phyloP scores from a whole-genome alignment of 2,329 filamentous ascomycete genomes.

The Aspergillus felis region DNA sequence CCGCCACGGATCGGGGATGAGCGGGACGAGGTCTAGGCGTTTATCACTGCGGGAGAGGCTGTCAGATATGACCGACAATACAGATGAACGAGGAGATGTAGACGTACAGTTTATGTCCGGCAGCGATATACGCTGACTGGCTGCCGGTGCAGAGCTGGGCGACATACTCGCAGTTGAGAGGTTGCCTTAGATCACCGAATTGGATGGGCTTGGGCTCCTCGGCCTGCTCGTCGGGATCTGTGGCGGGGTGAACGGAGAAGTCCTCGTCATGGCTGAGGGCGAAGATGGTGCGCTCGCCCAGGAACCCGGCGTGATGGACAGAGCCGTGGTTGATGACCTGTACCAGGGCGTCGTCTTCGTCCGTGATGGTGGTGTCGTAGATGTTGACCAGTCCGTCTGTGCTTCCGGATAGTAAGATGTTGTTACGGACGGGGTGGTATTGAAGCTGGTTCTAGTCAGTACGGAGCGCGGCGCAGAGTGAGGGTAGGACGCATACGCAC shows the following conservation, averaged over 20 bases:
- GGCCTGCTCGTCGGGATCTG: constrained; percentile 47
- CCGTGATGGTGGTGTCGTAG: constrained; percentile 54
- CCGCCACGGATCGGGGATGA: constrained; percentile 34
- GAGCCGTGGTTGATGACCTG: constrained; percentile 62
- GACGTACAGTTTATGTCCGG: constrained; percentile 49
- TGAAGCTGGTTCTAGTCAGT: constrained; percentile 36
- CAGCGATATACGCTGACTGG: constrained; percentile 43
- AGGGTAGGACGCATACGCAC: constrained; percentile 30
- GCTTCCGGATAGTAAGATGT: constrained; percentile 56
- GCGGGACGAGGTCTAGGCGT: constrained; percentile 42
- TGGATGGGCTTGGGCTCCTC: constrained; percentile 43
- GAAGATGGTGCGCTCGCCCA: constrained; percentile 51
- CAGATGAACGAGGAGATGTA: not conserved
- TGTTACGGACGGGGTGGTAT: constrained; percentile 50
- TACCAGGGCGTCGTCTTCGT: constrained; percentile 60
- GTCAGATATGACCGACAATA: not conserved
- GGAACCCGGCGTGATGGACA: constrained; percentile 59
- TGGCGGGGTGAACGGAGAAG: constrained; percentile 55
- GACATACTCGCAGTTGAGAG: constrained; percentile 56
- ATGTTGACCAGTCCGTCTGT: constrained; percentile 62
- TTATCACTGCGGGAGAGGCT: constrained; percentile 26
- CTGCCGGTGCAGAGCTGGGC: constrained; percentile 49
- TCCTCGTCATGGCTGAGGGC: constrained; percentile 61
- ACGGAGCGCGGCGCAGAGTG: not conserved
- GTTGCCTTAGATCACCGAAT: constrained; percentile 55